phyloP scores from a whole-genome alignment of 108 stramenopile genomes.

The Asterionellopsis glacialis region DNA sequence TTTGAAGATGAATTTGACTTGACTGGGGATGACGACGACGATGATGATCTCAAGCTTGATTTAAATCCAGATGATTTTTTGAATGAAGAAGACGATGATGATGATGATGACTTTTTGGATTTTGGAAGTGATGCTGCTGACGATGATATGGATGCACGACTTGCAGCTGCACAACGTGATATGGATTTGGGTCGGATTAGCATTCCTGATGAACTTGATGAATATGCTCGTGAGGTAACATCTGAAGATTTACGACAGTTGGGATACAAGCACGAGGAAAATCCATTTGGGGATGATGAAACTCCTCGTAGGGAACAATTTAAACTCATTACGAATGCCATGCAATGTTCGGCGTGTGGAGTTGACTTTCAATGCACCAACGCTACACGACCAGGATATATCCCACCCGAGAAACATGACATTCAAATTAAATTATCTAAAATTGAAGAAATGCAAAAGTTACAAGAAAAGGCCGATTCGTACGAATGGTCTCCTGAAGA shows the following conservation, averaged over 20 bases:
- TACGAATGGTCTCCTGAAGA: constrained; percentile 78
- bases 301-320: constrained; percentile 59
- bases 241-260: constrained; percentile 30
- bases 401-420: constrained; percentile 75
- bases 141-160: constrained; percentile 48
- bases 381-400: constrained; percentile 64
- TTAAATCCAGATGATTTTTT: constrained; percentile 17
- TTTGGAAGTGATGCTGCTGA: constrained; percentile 18
- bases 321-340: constrained; percentile 67
- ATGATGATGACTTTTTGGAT: constrained; percentile 19
- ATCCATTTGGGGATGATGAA: constrained; percentile 80
- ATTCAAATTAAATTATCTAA: constrained; percentile 60
- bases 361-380: constrained; percentile 70
- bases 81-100: constrained; percentile 13
- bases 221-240: constrained; percentile 43
- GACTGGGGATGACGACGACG: constrained; percentile 45
- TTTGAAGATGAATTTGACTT: constrained; percentile 79
- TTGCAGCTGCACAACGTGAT: constrained; percentile 35
- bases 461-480: constrained; percentile 72
- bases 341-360: constrained; percentile 85
- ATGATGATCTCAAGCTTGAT: constrained; percentile 12
- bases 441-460: constrained; percentile 71
- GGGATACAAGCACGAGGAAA: constrained; percentile 68
- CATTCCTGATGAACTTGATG: constrained; percentile 49
- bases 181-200: constrained; percentile 41